Evolutionary conservation across 108 stramenopile genomes (phyloP).

Genomic region (Cyclostephanos tholiformis): DNA sequence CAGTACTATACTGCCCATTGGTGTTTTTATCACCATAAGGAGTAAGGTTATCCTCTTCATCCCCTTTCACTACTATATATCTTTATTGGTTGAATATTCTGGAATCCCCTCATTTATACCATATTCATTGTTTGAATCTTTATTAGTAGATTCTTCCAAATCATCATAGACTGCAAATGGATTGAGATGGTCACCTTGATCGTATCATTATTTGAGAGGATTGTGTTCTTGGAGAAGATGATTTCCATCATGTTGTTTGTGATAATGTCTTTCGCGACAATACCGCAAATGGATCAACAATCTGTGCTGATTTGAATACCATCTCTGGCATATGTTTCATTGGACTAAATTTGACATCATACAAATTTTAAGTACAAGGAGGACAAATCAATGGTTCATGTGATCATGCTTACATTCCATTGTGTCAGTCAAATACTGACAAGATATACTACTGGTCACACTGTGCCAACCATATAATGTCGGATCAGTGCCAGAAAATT

Average conservation of each 20-base stretch:
- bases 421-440: too few relatives aligned
- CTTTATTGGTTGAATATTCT: too few relatives aligned
- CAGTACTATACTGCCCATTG: too few relatives aligned
- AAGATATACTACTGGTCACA: too few relatives aligned
- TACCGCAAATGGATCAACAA: not conserved
- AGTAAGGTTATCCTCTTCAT: too few relatives aligned
- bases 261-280: not conserved
- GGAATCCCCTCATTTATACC: not conserved
- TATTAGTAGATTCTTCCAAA: too few relatives aligned
- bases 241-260: not conserved
- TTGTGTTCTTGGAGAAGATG: not conserved
- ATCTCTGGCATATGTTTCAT: not conserved
- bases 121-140: too few relatives aligned
- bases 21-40: too few relatives aligned
- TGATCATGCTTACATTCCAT: too few relatives aligned
- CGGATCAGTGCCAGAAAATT: not conserved
- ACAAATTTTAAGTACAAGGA: not conserved
- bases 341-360: not conserved
- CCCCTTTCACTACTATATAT: too few relatives aligned
- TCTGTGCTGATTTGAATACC: not conserved
- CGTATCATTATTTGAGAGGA: not conserved
- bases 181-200: too few relatives aligned
- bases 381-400: not conserved
- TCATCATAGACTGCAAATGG: not conserved
- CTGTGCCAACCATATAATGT: too few relatives aligned